These are phyloP conservation scores for Sclerotinia spermophila DNA, from an alignment of 2,329 filamentous ascomycete genomes.

Conservation along the genomic window DNA sequence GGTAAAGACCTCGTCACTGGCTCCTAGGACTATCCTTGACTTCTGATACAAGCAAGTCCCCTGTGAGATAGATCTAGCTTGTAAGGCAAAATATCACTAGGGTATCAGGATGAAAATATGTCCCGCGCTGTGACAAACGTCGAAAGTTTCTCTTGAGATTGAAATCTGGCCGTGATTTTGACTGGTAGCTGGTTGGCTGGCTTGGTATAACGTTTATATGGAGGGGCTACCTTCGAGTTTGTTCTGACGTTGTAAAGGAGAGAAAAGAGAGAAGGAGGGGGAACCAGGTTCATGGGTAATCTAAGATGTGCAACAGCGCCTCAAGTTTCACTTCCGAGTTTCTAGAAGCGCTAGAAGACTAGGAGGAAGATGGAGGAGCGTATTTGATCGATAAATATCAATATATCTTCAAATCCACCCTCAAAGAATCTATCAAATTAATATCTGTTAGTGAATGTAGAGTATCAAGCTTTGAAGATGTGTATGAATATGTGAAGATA, in stretches of 20 bases:
- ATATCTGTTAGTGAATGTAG: neutral
- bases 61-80: slow-evolving; percentile 30
- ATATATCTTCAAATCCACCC: neutral
- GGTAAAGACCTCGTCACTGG: slow-evolving; percentile 30
- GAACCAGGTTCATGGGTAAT: slow-evolving; percentile 10
- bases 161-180: slow-evolving; percentile 6
- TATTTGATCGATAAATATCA: neutral
- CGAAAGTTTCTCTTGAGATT: slow-evolving; percentile 8
- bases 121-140: slow-evolving; percentile 16
- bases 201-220: slow-evolving; percentile 5
- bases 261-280: neutral
- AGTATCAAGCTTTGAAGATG: neutral
- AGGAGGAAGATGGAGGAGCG: neutral
- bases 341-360: slow-evolving; percentile 13
- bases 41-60: slow-evolving; percentile 30
- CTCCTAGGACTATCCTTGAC: slow-evolving; percentile 34
- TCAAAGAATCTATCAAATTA: neutral
- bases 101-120: slow-evolving; percentile 19
- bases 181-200: neutral
- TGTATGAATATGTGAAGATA: neutral
- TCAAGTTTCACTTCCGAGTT: neutral
- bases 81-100: slow-evolving; percentile 29
- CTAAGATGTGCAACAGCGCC: neutral
- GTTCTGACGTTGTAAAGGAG: slow-evolving; percentile 5
- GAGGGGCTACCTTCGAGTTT: neutral